A percentile compares a stretch with the other conserved stretches of the same genome.
phyloP scores from a whole-genome alignment of 805 yeast genomes.

The Candida orba region DNA sequence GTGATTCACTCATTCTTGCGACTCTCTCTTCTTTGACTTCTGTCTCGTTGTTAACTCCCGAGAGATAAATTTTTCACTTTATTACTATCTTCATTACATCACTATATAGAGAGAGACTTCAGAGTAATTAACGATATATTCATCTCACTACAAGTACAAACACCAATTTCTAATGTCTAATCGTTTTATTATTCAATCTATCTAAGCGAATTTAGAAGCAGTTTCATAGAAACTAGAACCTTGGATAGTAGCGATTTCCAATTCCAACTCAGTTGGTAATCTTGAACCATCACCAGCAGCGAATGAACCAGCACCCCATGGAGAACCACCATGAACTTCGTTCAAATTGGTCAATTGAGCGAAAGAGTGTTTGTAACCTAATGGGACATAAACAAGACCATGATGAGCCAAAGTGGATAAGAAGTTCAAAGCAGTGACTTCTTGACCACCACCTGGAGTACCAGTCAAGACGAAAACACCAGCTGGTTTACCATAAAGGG shows the following conservation, averaged over 20 bases:
- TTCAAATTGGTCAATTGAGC: conserved; percentile 46
- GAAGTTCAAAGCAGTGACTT: conserved; percentile 51
- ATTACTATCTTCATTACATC: too few species aligned
- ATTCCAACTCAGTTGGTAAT: conserved; percentile 55
- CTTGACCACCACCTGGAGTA: conserved; percentile 74
- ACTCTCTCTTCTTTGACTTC: too few species aligned
- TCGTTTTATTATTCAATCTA: too few species aligned
- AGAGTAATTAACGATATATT: too few species aligned
- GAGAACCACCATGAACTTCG: conserved; percentile 74
- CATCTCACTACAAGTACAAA: too few species aligned
- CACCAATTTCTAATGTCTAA: too few species aligned
- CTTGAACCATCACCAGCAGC: conserved; percentile 77
- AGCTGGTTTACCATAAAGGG: conserved; percentile 62
- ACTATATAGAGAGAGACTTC: too few species aligned
- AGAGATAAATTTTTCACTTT: too few species aligned
- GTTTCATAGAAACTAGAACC: conserved; percentile 56
- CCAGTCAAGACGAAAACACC: conserved; percentile 70
- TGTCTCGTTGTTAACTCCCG: too few species aligned
- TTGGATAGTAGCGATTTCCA: conserved; percentile 56
- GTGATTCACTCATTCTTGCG: too few species aligned
- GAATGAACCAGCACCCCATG: conserved; percentile 83
- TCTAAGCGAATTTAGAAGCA: conserved; percentile 26
- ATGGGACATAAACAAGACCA: conserved; percentile 70
- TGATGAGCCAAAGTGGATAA: conserved; percentile 62
- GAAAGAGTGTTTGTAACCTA: conserved; percentile 61